Conservation (phyloP, 2,329 filamentous ascomycete species). For the Mycosphaerella arachidis region DNA sequence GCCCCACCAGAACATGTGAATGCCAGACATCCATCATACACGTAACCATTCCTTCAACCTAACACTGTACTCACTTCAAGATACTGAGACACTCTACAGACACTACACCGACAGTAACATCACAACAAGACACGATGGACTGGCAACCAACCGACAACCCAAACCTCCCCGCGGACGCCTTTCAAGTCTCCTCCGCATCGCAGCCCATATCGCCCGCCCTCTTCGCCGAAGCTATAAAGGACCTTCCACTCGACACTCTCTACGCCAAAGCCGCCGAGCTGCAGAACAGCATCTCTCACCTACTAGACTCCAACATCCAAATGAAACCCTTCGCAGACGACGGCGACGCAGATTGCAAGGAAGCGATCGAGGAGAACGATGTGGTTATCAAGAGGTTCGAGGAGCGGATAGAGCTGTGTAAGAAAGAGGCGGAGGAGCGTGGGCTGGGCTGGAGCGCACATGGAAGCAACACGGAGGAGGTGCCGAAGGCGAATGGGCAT, state of each 20-base stretch:
- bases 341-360: slow-evolving; percentile 64
- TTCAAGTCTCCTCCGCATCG: slow-evolving; percentile 15
- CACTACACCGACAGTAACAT: not conserved
- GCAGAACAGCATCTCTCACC: slow-evolving; percentile 68
- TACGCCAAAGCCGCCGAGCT: slow-evolving; percentile 73
- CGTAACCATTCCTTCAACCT: not conserved
- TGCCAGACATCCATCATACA: not conserved
- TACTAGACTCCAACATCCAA: slow-evolving; percentile 69
- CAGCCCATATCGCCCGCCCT: slow-evolving; percentile 26
- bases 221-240: slow-evolving; percentile 55
- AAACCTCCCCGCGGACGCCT: slow-evolving; percentile 6
- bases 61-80: not conserved
- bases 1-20: not conserved
- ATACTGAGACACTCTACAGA: not conserved
- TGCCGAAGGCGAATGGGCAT: slow-evolving; percentile 15
- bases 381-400: slow-evolving; percentile 64
- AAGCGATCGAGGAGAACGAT: slow-evolving; percentile 70
- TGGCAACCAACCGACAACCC: slow-evolving; percentile 1
- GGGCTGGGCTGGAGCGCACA: slow-evolving; percentile 49
- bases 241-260: slow-evolving; percentile 62
- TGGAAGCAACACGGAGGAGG: slow-evolving; percentile 22
- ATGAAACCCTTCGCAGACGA: slow-evolving; percentile 63
- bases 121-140: not conserved
- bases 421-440: slow-evolving; percentile 60
- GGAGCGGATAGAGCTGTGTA: slow-evolving; percentile 60